Base-by-base conservation (phyloP, 495 filamentous ascomycete species). In the Neurospora sp. region DNA sequence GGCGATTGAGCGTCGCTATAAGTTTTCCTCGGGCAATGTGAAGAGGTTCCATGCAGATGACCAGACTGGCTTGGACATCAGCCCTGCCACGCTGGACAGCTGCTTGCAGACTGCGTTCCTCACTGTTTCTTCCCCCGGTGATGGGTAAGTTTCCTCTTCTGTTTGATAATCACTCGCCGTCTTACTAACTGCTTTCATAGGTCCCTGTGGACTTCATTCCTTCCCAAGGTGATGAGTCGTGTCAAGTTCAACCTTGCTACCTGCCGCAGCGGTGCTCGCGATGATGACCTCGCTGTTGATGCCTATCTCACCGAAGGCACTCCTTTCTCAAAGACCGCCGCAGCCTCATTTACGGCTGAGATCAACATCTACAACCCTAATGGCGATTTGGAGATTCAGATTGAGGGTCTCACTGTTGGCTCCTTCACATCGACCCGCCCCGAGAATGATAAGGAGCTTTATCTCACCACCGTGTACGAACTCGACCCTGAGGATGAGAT, bases 31-130 rank as follows among this genome's bases (percentile, higher is more conserved):
- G 8, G 79, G 82, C 4, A 77, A 82, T 1, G 78, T 86, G 1
- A 72, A 75, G 40, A 80, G 80, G 38, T 48, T 74, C 31, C 81
- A 85, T 31, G 6, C 72, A 4, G 76, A 83, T 70, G 78, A 81
- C 72, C 75, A 78, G 16, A 81, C 82, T 2, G 72, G 59, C 14
- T 71, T 86, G 46, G 37, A 72, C 74, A 81, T 86, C 70, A 87
- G 86, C 72, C 86, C 86, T 14, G 82, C 81, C 0, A 84, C 83
- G 0, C 77, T 89, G 10, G 86, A 88, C 71, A 78, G 77, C 27
- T 85, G 81, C 59, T 83, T 88, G 41, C 87, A 89, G 59, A 77
- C 82, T 0, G 79, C 81, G 0, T 84, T 87, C 39, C 72, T 84
- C 35, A 80, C 85, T 1, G 81, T 84, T 37, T 81, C 85, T 0